Evolutionary conservation across 805 yeast species (phyloP).

Genomic region (Metschnikowia vanudenii): DNA sequence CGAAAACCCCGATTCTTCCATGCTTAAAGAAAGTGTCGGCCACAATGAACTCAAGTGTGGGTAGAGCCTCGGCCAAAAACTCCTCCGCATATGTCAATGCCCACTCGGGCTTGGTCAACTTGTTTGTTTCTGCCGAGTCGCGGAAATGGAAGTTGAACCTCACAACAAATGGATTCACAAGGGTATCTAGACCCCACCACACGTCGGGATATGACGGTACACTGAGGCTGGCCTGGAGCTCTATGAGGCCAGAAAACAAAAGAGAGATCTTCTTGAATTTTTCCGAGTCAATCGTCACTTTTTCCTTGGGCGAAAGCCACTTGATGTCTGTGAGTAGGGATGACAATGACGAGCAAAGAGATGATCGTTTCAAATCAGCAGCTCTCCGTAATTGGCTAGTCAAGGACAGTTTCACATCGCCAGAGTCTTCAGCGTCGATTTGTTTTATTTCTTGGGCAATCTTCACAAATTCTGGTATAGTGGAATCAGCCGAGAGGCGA

Average conservation of each 20-base stretch:
- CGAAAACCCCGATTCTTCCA: slow-evolving; percentile 33
- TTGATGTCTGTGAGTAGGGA: slow-evolving; percentile 17
- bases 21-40: slow-evolving; percentile 29
- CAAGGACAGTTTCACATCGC: slow-evolving; percentile 5
- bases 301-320: slow-evolving; percentile 25
- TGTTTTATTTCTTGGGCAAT: slow-evolving; percentile 8
- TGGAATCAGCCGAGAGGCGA: slow-evolving; percentile 2
- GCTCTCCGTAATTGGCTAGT: not conserved
- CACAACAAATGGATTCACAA: slow-evolving; percentile 45
- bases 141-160: slow-evolving; percentile 64
- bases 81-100: slow-evolving; percentile 50
- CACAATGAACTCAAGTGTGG: slow-evolving; percentile 40
- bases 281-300: slow-evolving; percentile 14
- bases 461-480: slow-evolving; percentile 12
- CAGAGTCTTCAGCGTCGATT: not conserved
- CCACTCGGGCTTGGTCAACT: slow-evolving; percentile 72
- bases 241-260: slow-evolving; percentile 21
- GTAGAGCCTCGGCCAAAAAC: slow-evolving; percentile 40
- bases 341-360: slow-evolving; percentile 16
- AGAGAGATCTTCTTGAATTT: slow-evolving; percentile 10
- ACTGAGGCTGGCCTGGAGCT: slow-evolving; percentile 32
- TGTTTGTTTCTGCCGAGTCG: slow-evolving; percentile 54
- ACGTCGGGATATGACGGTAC: slow-evolving; percentile 34
- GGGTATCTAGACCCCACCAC: slow-evolving; percentile 50
- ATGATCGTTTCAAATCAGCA: slow-evolving; percentile 1